Conservation (phyloP, 2,329 filamentous ascomycete genomes). For the Claviceps sp. region DNA sequence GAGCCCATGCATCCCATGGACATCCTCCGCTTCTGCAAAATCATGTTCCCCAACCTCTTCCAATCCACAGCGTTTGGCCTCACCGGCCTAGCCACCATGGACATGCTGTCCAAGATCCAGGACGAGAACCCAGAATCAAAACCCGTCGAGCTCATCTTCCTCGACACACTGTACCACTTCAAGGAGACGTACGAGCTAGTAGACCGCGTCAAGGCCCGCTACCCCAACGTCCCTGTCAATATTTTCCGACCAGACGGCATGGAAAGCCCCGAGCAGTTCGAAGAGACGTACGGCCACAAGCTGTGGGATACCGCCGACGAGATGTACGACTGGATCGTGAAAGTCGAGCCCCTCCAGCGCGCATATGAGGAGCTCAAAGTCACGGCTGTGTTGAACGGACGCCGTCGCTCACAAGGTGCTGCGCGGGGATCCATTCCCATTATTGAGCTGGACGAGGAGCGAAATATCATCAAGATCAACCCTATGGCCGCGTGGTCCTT, state of each 20-base stretch:
- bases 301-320: slow-evolving; percentile 80
- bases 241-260: slow-evolving; percentile 76
- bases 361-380: slow-evolving; percentile 81
- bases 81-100: slow-evolving; percentile 68
- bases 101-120: slow-evolving; percentile 70
- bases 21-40: slow-evolving; percentile 82
- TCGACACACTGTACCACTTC: slow-evolving; percentile 77
- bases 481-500: slow-evolving; percentile 92
- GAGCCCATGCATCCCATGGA: slow-evolving; percentile 82
- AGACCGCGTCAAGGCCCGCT: slow-evolving; percentile 59
- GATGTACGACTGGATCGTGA: slow-evolving; percentile 92
- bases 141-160: slow-evolving; percentile 58
- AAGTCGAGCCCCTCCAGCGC: slow-evolving; percentile 90
- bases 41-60: slow-evolving; percentile 78
- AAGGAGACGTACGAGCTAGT: slow-evolving; percentile 61
- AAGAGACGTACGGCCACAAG: slow-evolving; percentile 64
- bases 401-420: slow-evolving; percentile 81
- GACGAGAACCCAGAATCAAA: slow-evolving; percentile 45
- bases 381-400: slow-evolving; percentile 81
- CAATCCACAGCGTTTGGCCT: slow-evolving; percentile 76
- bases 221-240: slow-evolving; percentile 70
- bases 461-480: slow-evolving; percentile 92
- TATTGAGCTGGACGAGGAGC: slow-evolving; percentile 78
- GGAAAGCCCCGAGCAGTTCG: slow-evolving; percentile 63
- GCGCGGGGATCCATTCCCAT: slow-evolving; percentile 83